Percentiles rank a stretch among this genome's conserved stretches.
Evolutionary conservation across 2,329 filamentous ascomycete species (phyloP).

Genomic region (Monilinia polystroma): DNA sequence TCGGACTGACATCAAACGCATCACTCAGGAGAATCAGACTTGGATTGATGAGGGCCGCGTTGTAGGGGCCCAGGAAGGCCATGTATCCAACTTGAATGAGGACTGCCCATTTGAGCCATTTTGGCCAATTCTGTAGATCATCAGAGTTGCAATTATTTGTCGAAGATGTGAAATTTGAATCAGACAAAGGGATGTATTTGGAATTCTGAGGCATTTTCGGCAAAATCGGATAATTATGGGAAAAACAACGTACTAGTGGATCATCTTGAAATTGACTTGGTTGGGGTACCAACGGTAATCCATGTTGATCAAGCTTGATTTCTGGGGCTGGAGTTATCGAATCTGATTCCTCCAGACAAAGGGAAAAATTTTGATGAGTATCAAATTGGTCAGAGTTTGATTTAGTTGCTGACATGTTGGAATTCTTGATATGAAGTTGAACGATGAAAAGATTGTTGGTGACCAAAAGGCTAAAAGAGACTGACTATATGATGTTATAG

Average conservation of each 20-base stretch:
- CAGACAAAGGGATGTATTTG: conserved; percentile 3
- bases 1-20: conserved; percentile 31
- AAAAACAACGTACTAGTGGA: conserved; percentile 34
- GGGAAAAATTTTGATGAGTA: conserved; percentile 1
- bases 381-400: conserved; percentile 18
- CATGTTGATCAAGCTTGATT: conserved; percentile 32
- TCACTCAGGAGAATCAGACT: conserved; percentile 36
- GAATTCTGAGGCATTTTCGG: conserved; percentile 6
- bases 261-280: conserved; percentile 39
- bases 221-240: conserved; percentile 1
- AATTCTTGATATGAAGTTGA: not conserved
- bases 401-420: conserved; percentile 12
- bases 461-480: not conserved
- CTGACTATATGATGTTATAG: not conserved
- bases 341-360: conserved; percentile 22
- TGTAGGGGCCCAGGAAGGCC: conserved; percentile 39
- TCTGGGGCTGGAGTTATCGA: conserved; percentile 17
- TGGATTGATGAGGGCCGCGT: conserved; percentile 37
- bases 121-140: conserved; percentile 36
- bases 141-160: not conserved
- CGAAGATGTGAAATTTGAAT: conserved; percentile 1
- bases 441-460: conserved; percentile 1
- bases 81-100: conserved; percentile 39
- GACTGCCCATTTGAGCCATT: conserved; percentile 40
- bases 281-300: conserved; percentile 37